phyloP scores from a whole-genome alignment of 202 grass and related monocot genomes.

The Cymbopogon flexuosus region DNA sequence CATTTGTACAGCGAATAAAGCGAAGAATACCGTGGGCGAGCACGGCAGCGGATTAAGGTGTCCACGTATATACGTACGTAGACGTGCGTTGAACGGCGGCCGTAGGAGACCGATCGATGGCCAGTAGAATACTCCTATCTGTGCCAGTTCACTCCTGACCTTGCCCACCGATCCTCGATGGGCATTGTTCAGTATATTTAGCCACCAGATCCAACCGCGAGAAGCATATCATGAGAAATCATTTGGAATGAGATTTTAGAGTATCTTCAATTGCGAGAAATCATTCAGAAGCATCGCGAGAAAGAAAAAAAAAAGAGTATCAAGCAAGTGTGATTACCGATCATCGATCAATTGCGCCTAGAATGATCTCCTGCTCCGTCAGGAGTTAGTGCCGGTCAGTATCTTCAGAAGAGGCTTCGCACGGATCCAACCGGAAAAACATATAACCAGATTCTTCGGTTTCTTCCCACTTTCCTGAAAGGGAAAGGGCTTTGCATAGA shows the following conservation, averaged over 20 bases:
- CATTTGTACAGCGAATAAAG: background rate
- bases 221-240: background rate
- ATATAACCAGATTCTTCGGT: background rate
- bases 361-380: background rate
- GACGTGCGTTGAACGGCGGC: background rate
- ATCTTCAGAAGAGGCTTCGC: background rate
- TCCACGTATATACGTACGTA: background rate
- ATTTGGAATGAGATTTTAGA: background rate
- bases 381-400: conserved; percentile 2
- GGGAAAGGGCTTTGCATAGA: too few relatives aligned
- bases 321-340: background rate
- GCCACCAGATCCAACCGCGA: too few relatives aligned
- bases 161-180: background rate
- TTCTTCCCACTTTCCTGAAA: too few relatives aligned
- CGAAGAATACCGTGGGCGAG: background rate
- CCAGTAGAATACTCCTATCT: background rate
- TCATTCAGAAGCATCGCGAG: too few relatives aligned
- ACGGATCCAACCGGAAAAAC: background rate
- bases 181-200: background rate
- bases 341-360: background rate
- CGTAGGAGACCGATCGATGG: background rate
- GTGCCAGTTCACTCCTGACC: too few relatives aligned
- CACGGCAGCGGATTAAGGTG: background rate
- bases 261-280: too few relatives aligned
- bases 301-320: too few relatives aligned